These are phyloP conservation scores for Ophiostoma sp. DNA, from an alignment of 2,329 filamentous ascomycete genomes.

Conservation along the genomic window DNA sequence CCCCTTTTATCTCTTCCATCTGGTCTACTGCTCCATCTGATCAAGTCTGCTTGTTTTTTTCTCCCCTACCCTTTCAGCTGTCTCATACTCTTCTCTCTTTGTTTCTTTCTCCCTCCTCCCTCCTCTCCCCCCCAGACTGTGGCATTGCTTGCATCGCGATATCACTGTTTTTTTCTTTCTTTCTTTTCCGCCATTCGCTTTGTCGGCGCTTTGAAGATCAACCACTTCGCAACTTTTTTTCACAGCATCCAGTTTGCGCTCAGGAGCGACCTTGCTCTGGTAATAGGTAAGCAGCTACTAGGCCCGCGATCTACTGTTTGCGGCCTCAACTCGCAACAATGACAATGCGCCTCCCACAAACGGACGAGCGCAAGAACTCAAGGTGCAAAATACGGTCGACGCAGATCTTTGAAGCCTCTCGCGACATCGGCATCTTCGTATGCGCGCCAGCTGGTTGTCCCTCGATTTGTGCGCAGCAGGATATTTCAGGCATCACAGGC, in stretches of 20 bases:
- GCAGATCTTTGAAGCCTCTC: neutral
- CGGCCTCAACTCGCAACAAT: neutral
- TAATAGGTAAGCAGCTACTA: neutral
- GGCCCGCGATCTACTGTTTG: neutral
- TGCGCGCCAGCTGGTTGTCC: neutral
- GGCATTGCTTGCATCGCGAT: constrained; percentile 1
- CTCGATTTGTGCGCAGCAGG: neutral
- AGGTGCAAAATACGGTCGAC: neutral
- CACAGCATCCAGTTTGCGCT: neutral
- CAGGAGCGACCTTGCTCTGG: neutral
- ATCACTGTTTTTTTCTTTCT: neutral
- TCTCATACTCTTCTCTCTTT: neutral
- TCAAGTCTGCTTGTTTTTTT: constrained; percentile 5
- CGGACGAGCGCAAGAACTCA: neutral
- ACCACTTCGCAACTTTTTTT: neutral
- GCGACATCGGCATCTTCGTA: neutral
- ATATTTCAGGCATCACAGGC: neutral
- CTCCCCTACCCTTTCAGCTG: neutral
- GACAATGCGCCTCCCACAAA: neutral
- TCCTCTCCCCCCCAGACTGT: neutral
- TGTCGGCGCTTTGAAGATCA: neutral
- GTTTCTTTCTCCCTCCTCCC: neutral
- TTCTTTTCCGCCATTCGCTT: neutral
- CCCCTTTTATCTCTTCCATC: neutral
- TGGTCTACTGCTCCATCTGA: neutral